These are phyloP conservation scores for Arxiozyma bovina DNA, from an alignment of 1,139 yeast species.

Conservation along the genomic window DNA sequence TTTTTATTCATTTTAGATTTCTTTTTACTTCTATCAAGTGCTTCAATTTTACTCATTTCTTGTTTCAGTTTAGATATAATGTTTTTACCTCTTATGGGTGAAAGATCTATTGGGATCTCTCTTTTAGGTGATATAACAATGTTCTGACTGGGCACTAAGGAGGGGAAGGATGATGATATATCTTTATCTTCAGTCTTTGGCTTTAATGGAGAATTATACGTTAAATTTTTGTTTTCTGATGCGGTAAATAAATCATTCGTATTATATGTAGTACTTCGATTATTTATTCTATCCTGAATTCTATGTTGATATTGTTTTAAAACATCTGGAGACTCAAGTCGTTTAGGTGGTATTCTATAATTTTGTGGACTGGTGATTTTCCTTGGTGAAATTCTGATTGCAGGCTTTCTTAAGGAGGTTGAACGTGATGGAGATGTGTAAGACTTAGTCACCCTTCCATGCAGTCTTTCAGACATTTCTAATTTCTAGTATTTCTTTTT, in stretches of 20 bases:
- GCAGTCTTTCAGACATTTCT: neutral
- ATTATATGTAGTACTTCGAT: neutral
- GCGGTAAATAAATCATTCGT: too few relatives aligned
- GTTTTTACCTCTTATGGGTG: constrained; percentile 3
- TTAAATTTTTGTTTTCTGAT: neutral
- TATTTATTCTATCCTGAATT: neutral
- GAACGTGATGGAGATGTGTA: constrained; percentile 19
- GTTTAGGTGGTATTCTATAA: constrained; percentile 10
- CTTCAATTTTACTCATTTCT: constrained; percentile 4
- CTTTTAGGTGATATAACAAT: neutral
- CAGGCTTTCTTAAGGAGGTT: constrained; percentile 18
- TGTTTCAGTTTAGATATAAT: constrained; percentile 4
- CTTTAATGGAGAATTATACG: constrained; percentile 1
- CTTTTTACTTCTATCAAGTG: constrained; percentile 5
- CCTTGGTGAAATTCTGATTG: constrained; percentile 17
- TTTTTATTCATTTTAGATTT: constrained; percentile 13
- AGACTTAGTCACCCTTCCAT: neutral
- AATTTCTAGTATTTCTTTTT: neutral
- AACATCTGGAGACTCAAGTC: constrained; percentile 3
- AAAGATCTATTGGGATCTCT: constrained; percentile 1
- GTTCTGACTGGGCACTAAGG: neutral
- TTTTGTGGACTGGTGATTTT: neutral
- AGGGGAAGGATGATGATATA: neutral
- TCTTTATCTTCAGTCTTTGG: neutral
- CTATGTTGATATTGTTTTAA: neutral